Conservation (phyloP, 768 basidiomycete genomes). For the Piloderma croceum region DNA sequence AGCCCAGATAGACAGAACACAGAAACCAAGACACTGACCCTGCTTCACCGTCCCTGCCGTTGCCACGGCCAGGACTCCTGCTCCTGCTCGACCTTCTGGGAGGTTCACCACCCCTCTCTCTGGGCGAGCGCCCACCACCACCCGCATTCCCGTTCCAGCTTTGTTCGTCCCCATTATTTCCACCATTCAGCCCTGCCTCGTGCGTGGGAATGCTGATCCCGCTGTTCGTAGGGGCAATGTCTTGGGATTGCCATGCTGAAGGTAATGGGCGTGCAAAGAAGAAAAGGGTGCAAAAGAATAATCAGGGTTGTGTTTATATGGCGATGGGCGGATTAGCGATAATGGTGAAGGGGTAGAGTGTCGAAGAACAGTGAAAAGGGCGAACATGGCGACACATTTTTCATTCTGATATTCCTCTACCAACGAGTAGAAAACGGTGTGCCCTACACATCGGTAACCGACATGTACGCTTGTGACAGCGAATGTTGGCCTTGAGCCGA, state of each 20-base stretch:
- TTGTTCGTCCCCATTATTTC: constrained; percentile 49
- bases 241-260: constrained; percentile 82
- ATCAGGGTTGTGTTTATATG: constrained; percentile 39
- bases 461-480: constrained; percentile 4
- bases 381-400: not conserved
- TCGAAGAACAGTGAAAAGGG: constrained; percentile 13
- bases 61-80: constrained; percentile 61
- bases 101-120: constrained; percentile 42
- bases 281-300: constrained; percentile 32
- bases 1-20: constrained; percentile 14
- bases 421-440: constrained; percentile 9
- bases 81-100: constrained; percentile 72
- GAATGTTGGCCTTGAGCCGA: constrained; percentile 29
- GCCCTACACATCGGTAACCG: constrained; percentile 4
- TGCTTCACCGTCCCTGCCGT: constrained; percentile 41
- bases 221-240: constrained; percentile 60
- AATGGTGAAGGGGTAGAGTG: constrained; percentile 23
- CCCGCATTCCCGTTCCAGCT: constrained; percentile 42
- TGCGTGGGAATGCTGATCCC: constrained; percentile 67
- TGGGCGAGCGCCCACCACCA: constrained; percentile 38
- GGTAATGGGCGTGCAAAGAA: constrained; percentile 30
- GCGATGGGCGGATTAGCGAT: constrained; percentile 34
- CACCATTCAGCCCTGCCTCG: constrained; percentile 43
- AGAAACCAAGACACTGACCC: constrained; percentile 38
- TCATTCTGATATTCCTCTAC: not conserved